A percentile compares a stretch with the other conserved stretches of the same genome.
These are phyloP conservation scores for Alectoria sarmentosa DNA, from an alignment of 495 filamentous ascomycete genomes.

Conservation along the genomic window DNA sequence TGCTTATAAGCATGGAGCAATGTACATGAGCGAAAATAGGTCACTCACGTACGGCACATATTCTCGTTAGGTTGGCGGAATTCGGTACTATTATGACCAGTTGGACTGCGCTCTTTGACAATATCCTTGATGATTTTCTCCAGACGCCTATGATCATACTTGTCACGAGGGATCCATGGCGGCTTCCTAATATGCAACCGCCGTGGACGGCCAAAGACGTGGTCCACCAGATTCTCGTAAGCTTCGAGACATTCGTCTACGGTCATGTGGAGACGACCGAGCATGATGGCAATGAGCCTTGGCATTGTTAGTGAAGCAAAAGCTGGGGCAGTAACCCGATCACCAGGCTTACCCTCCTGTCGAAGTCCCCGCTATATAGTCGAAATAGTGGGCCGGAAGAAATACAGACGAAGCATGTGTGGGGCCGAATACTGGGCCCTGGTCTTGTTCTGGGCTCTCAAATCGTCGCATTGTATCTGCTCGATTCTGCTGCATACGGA, in stretches of 20 bases:
- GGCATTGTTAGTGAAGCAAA: too few relatives aligned
- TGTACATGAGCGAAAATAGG: neutral
- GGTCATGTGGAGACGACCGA: conserved; percentile 31
- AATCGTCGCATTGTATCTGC: neutral
- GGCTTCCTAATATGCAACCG: conserved; percentile 20
- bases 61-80: conserved; percentile 4
- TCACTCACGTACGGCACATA: conserved; percentile 21
- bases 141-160: conserved; percentile 9
- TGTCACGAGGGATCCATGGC: conserved; percentile 14
- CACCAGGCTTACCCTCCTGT: conserved; percentile 36
- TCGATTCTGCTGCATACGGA: neutral
- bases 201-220: conserved; percentile 31
- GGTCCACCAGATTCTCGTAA: conserved; percentile 29
- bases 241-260: conserved; percentile 30
- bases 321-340: too few relatives aligned
- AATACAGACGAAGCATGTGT: conserved; percentile 1
- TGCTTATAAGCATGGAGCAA: neutral
- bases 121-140: conserved; percentile 13
- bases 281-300: neutral
- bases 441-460: neutral
- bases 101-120: conserved; percentile 3
- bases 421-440: neutral
- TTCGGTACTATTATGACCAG: neutral
- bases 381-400: conserved; percentile 37
- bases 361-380: conserved; percentile 35